Base-by-base conservation (phyloP, 2,329 filamentous ascomycete species). In the Cladosporium sp. region DNA sequence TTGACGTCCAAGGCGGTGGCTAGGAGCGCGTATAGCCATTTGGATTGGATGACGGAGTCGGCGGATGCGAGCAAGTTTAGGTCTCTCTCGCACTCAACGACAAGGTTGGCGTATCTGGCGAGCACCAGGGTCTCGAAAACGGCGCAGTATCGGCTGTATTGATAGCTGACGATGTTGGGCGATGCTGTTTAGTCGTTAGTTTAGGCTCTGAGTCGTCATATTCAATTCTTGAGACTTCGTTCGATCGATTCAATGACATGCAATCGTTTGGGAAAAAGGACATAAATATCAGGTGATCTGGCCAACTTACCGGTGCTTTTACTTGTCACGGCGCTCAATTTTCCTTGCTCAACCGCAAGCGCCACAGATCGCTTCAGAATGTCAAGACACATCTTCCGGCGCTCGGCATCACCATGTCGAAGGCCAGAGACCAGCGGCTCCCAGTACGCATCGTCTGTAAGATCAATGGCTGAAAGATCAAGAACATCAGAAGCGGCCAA, bases 61-160 rank as follows among this genome's bases (percentile, higher is more conserved):
- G 62, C 42, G 0, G 66, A 66, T 29, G 69, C 61, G 1, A 76
- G 54, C 7, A 58, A 59, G 15, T 69, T 65, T 11, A 77, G 58
- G 46, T 75, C 72, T 15, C 63, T 58, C 25, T 75, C 62, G 43
- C 70, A 73, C 18, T 70, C 73, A 30, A 72, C 58, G 2, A 75
- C 68, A 51, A 77, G 74, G 51, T 76, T 76, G 36, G 71, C 56
- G 53, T 77, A 77, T 19, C 74, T 67, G 33, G 73, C 71, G 16
- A 77, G 64, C 7, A 75, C 67, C 13, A 77, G 69, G 0, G 69
- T 76, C 50, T 76, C 73, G 51, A 73, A 76, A 1, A 76, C 59
- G 4, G 66, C 68, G 36, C 68, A 69, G 49, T 68, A 76, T 27
- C 67, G 67, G 6, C 68, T 64, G 53, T 74, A 76, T 22, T 70